Conservation (phyloP, 1,284 basidiomycete species). For the Microbotryum lychnidis-dioicae region DNA sequence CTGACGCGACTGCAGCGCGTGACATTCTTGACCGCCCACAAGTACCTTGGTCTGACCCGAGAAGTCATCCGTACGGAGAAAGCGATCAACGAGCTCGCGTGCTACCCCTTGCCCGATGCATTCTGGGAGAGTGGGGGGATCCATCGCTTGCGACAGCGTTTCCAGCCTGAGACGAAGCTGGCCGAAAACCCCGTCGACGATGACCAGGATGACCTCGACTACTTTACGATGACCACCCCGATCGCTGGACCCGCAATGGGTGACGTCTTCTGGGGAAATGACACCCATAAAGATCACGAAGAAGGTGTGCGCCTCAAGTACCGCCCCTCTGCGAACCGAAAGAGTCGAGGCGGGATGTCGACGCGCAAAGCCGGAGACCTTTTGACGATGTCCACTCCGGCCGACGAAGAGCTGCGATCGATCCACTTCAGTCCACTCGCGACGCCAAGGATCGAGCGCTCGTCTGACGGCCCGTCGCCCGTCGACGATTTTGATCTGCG, state of each 20-base stretch:
- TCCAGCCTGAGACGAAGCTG: constrained; percentile 34
- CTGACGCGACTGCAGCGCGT: constrained; percentile 92
- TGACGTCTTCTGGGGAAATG: constrained; percentile 28
- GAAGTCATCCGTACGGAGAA: constrained; percentile 95
- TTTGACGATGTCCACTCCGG: constrained; percentile 28
- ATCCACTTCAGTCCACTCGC: background rate
- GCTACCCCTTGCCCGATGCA: constrained; percentile 78
- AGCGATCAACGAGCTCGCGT: constrained; percentile 91
- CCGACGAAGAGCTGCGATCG: background rate
- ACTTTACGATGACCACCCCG: constrained; percentile 37
- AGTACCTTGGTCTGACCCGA: constrained; percentile 87
- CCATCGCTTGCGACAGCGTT: constrained; percentile 76
- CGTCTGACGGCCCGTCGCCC: constrained; percentile 12
- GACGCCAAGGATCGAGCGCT: constrained; percentile 25
- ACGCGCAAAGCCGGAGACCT: constrained; percentile 27
- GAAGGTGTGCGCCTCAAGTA: constrained; percentile 24
- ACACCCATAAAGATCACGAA: constrained; percentile 3
- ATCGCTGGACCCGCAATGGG: constrained; percentile 36
- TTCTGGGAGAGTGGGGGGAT: constrained; percentile 95
- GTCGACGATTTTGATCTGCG: constrained; percentile 66
- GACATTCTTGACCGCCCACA: constrained; percentile 88
- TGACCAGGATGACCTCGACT: constrained; percentile 34
- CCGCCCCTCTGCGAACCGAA: constrained; percentile 33
- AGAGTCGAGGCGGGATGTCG: constrained; percentile 1
- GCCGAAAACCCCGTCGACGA: constrained; percentile 24